Percentiles rank a stretch among this genome's conserved stretches.
Evolutionary conservation across 129 eudicot species (phyloP).

Genomic region (Saposhnikovia divaricata): DNA sequence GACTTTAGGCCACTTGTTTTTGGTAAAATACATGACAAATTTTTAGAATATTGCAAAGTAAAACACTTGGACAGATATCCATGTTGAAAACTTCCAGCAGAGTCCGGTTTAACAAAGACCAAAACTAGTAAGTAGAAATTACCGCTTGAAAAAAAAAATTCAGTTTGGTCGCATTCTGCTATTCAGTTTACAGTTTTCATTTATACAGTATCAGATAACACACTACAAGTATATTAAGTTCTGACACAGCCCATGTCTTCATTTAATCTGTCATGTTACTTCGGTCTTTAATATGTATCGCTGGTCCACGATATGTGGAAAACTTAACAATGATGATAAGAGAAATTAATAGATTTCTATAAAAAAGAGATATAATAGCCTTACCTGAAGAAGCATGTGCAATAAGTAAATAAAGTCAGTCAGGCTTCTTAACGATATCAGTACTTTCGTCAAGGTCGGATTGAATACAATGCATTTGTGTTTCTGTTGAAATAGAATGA

Average conservation of each 20-base stretch:
- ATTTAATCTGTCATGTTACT: not conserved
- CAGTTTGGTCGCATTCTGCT: too few relatives aligned
- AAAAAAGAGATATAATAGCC: conserved; percentile 4
- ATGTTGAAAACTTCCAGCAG: too few relatives aligned
- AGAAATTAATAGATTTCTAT: not conserved
- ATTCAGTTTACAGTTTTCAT: not conserved
- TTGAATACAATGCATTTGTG: conserved; percentile 59
- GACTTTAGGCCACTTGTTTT: too few relatives aligned
- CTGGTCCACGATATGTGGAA: not conserved
- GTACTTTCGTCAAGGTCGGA: conserved; percentile 47
- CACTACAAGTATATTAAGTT: not conserved
- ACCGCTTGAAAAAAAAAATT: not conserved
- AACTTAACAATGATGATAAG: not conserved
- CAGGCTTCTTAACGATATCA: conserved; percentile 61
- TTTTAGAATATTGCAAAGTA: too few relatives aligned
- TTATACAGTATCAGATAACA: not conserved
- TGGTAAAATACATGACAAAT: too few relatives aligned
- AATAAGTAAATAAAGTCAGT: conserved; percentile 68
- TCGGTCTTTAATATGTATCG: not conserved
- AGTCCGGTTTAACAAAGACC: too few relatives aligned
- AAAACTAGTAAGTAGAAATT: not conserved
- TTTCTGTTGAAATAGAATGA: conserved; percentile 33
- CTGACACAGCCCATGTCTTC: not conserved
- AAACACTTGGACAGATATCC: too few relatives aligned
- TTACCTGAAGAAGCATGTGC: conserved; percentile 88